Evolutionary conservation across 345 rosid genomes (phyloP).

Genomic region (Barbarea vulgaris): DNA sequence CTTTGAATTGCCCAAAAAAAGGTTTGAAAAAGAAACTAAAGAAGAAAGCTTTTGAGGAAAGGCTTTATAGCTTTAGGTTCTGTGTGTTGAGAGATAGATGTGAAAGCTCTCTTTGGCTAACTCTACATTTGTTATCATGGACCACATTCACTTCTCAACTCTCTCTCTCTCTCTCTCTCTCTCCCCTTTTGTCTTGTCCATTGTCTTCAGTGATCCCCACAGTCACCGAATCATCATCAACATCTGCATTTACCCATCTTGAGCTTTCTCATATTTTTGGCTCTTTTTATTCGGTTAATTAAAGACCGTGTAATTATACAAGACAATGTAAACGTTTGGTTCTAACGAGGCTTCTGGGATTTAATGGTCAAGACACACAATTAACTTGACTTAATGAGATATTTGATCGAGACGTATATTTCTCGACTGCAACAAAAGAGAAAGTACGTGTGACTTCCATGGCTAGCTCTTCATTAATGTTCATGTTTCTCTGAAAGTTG

Average conservation of each 20-base stretch:
- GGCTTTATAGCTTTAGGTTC: slow-evolving; percentile 35
- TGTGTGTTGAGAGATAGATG: slow-evolving; percentile 32
- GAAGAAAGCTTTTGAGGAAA: slow-evolving; percentile 45
- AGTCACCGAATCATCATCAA: slow-evolving; percentile 43
- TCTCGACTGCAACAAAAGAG: slow-evolving; percentile 32
- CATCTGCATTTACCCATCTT: slow-evolving; percentile 35
- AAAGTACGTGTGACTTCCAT: slow-evolving; percentile 35
- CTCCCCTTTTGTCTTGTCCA: slow-evolving; percentile 37
- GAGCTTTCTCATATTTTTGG: slow-evolving; percentile 33
- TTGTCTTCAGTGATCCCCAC: slow-evolving; percentile 45
- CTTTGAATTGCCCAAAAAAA: slow-evolving; percentile 26
- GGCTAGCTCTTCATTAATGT: slow-evolving; percentile 34
- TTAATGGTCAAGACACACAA: slow-evolving; percentile 7
- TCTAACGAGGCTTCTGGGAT: slow-evolving; percentile 19
- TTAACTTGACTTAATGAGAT: slow-evolving; percentile 27
- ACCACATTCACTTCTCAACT: slow-evolving; percentile 45
- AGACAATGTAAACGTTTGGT: slow-evolving; percentile 16
- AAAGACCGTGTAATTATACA: not conserved
- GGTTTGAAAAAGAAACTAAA: slow-evolving; percentile 36
- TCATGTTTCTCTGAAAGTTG: slow-evolving; percentile 12
- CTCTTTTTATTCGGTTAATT: slow-evolving; percentile 29
- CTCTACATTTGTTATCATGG: slow-evolving; percentile 37
- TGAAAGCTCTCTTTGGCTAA: slow-evolving; percentile 40
- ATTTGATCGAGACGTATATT: slow-evolving; percentile 11
- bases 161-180: slow-evolving; percentile 27